A percentile compares a stretch with the other conserved stretches of the same genome.
phyloP scores from a whole-genome alignment of 1,284 basidiomycete genomes.

The Tilletia walkeri region DNA sequence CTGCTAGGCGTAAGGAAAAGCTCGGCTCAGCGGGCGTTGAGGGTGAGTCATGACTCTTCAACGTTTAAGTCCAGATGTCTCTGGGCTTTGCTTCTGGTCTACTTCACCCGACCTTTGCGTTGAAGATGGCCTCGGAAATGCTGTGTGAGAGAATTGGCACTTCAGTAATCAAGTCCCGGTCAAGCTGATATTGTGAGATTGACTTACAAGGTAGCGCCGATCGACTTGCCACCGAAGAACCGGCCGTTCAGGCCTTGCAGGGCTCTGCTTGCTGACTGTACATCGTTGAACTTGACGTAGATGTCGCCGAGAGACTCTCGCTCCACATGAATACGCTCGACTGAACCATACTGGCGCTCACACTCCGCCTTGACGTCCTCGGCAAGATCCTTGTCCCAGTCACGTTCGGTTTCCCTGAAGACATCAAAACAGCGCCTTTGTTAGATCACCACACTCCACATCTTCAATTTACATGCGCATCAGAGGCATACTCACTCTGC shows the following conservation, averaged over 20 bases:
- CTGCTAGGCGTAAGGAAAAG: too few relatives aligned
- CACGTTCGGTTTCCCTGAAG: slow-evolving; percentile 74
- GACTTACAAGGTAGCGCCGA: slow-evolving; percentile 51
- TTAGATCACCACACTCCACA: neutral
- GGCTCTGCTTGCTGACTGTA: slow-evolving; percentile 77
- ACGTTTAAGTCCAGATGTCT: neutral
- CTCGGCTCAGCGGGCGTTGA: neutral
- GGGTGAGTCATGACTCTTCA: neutral
- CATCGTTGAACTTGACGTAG: slow-evolving; percentile 81
- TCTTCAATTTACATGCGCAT: too few relatives aligned
- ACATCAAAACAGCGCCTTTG: neutral
- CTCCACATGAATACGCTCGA: slow-evolving; percentile 85
- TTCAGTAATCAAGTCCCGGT: too few relatives aligned
- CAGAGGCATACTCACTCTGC: slow-evolving; percentile 63
- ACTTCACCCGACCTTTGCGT: slow-evolving; percentile 35
- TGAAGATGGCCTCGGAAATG: slow-evolving; percentile 42
- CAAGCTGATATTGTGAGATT: slow-evolving; percentile 1
- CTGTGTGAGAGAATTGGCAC: slow-evolving; percentile 19
- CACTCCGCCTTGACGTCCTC: slow-evolving; percentile 95
- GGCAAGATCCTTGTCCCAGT: slow-evolving; percentile 93
- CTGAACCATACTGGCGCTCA: slow-evolving; percentile 81
- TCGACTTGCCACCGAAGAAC: slow-evolving; percentile 50
- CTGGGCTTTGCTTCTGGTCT: neutral
- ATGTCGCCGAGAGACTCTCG: slow-evolving; percentile 90
- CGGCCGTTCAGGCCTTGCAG: slow-evolving; percentile 86